Evolutionary conservation across 441 rosid genomes (phyloP).

Genomic region (Dalechampia spathulata): DNA sequence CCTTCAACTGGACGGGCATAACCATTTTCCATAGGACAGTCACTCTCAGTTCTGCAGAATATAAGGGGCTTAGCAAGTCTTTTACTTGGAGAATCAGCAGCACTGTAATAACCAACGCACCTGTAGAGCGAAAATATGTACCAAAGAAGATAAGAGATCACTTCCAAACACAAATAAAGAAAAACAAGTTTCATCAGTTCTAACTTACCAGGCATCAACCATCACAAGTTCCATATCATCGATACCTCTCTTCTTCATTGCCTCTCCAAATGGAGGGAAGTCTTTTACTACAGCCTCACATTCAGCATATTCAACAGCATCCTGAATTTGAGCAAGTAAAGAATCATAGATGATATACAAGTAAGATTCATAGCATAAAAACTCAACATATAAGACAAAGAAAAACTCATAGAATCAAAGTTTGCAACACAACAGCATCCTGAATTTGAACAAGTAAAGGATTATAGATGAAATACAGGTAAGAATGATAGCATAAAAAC

Average conservation of each 20-base stretch:
- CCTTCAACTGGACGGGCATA: conserved; percentile 93
- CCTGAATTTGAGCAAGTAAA: conserved; percentile 33
- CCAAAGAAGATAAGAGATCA: conserved; percentile 5
- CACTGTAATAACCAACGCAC: conserved; percentile 75
- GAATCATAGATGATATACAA: conserved; percentile 5
- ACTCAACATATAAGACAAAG: neutral
- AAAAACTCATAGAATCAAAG: too few relatives aligned
- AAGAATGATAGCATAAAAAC: too few relatives aligned
- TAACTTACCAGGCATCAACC: conserved; percentile 75
- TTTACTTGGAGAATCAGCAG: conserved; percentile 69
- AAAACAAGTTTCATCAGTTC: conserved; percentile 1
- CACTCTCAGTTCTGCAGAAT: conserved; percentile 85
- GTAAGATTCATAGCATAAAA: conserved; percentile 1
- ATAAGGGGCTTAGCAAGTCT: conserved; percentile 84
- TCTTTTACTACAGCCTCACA: conserved; percentile 84
- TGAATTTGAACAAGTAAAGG: too few relatives aligned
- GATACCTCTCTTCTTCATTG: conserved; percentile 84
- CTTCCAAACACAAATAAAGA: neutral
- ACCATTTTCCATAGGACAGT: conserved; percentile 91
- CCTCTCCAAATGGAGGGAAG: conserved; percentile 71
- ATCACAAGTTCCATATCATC: conserved; percentile 86
- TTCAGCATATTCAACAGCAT: conserved; percentile 80
- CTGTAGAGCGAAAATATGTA: conserved; percentile 26
- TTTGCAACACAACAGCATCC: too few relatives aligned
- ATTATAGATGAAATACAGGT: too few relatives aligned